Evolutionary conservation across 345 rosid species (phyloP), one percentile per base, ranked within the genome.

Genomic region (Eucalyptus erythrocorys): DNA sequence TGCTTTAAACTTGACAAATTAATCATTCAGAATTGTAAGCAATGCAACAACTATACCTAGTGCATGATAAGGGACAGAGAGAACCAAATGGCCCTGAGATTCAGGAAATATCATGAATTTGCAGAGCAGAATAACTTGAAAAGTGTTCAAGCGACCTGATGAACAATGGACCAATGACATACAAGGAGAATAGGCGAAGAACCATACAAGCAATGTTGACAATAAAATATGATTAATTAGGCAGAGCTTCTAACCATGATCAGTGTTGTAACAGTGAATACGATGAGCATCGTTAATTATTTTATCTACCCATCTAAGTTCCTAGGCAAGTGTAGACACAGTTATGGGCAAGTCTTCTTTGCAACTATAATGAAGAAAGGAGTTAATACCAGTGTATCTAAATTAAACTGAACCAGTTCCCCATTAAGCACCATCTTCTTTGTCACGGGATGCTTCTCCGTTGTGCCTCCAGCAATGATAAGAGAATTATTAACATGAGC

Each of bases 381-480:
- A 87, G 21, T 49, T n/a, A 50, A 66, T 97, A 97, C 99, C 98
- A 90, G 64, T 88, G 95, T 95, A 87, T 93, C 89, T 50, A 98
- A 90, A 95, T 98, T 94, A 53, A 98, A 97, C 92, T 88, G 98
- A 91, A 98, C 92, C 45, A 98, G 89, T 93, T 98, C 99, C 45
- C 98, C 97, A 16, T 94, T 94, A 48, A 98, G 94, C 93, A 98
- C 94, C 98, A 98, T 98, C 94, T 88, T 96, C 91, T 98, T 98
- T 61, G 99, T 98, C 87, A 91, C 86, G 48, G 98, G 99, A 91
- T 98, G 99, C 91, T 96, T 98, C 88, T 97, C 99, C 51, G 98
- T 97, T 47, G 99, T 95, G 92, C 99, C 99, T 91, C 99, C 99
- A 79, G 93, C 96, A 51, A 98, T 93, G 59, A 98, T 92, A 42